Evolutionary conservation across 176 grass and related monocot genomes (phyloP).

Genomic region (Triticum timopheevii): DNA sequence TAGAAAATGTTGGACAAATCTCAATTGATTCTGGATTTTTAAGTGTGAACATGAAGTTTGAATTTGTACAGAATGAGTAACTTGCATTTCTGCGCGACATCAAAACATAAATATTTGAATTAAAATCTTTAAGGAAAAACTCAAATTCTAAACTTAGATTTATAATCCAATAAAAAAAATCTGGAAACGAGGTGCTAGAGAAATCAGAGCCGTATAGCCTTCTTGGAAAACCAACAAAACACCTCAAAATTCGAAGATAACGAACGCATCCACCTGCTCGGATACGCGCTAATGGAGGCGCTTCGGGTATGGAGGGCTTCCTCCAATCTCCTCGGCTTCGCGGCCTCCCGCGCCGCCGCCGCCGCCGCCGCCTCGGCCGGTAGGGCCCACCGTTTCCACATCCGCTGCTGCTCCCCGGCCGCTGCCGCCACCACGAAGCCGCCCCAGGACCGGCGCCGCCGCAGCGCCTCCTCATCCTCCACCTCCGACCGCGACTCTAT

Average conservation of each 20-base stretch:
- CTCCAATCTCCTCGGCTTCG: slow-evolving; percentile 57
- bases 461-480: slow-evolving; percentile 55
- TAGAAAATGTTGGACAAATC: too few relatives aligned
- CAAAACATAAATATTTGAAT: too few relatives aligned
- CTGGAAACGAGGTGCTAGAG: too few relatives aligned
- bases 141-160: too few relatives aligned
- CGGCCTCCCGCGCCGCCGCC: slow-evolving; percentile 33
- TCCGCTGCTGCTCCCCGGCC: slow-evolving; percentile 44
- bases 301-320: slow-evolving; percentile 79
- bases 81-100: too few relatives aligned
- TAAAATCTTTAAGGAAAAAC: too few relatives aligned
- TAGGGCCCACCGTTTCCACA: slow-evolving; percentile 20
- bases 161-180: too few relatives aligned
- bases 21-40: too few relatives aligned
- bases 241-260: slow-evolving; percentile 25
- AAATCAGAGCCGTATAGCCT: too few relatives aligned
- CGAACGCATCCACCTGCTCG: background rate
- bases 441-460: slow-evolving; percentile 53
- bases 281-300: slow-evolving; percentile 49
- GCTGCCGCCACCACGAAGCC: slow-evolving; percentile 44
- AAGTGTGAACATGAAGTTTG: too few relatives aligned
- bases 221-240: slow-evolving; percentile 1
- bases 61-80: too few relatives aligned
- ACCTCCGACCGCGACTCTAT: slow-evolving; percentile 95
- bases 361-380: slow-evolving; percentile 16